phyloP scores from a whole-genome alignment of 2,329 filamentous ascomycete genomes.

The Atkinsonella hypoxylon region DNA sequence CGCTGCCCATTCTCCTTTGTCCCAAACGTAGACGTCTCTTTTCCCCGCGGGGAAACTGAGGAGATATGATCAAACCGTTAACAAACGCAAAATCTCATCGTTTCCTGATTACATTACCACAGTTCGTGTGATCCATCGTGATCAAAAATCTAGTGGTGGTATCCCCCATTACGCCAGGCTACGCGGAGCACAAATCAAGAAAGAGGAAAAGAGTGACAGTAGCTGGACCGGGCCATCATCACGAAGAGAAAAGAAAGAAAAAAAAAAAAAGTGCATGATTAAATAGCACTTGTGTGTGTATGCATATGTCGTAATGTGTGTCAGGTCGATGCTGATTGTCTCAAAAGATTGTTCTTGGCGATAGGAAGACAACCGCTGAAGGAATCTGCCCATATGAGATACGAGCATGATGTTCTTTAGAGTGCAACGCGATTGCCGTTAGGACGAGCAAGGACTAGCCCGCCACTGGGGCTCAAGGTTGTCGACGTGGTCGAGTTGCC shows the following conservation, averaged over 20 bases:
- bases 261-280: too few species aligned
- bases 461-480: slow-evolving; percentile 20
- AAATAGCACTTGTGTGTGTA: neutral
- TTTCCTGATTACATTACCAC: slow-evolving; percentile 3
- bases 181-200: neutral
- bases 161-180: slow-evolving; percentile 7
- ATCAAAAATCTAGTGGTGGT: slow-evolving; percentile 2
- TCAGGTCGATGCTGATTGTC: neutral
- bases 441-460: slow-evolving; percentile 19
- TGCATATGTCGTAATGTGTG: neutral
- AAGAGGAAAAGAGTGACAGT: neutral
- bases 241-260: neutral
- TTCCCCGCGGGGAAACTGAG: neutral
- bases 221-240: neutral
- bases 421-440: slow-evolving; percentile 28
- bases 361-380: too few species aligned
- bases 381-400: neutral
- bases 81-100: neutral
- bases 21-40: neutral
- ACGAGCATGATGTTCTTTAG: slow-evolving; percentile 10
- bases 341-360: neutral
- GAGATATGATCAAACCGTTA: neutral
- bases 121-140: slow-evolving; percentile 5
- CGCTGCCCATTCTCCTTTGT: neutral
- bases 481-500: slow-evolving; percentile 22